These are phyloP conservation scores for Detonula confervacea DNA, from an alignment of 352 stramenopile species.

Conservation along the genomic window DNA sequence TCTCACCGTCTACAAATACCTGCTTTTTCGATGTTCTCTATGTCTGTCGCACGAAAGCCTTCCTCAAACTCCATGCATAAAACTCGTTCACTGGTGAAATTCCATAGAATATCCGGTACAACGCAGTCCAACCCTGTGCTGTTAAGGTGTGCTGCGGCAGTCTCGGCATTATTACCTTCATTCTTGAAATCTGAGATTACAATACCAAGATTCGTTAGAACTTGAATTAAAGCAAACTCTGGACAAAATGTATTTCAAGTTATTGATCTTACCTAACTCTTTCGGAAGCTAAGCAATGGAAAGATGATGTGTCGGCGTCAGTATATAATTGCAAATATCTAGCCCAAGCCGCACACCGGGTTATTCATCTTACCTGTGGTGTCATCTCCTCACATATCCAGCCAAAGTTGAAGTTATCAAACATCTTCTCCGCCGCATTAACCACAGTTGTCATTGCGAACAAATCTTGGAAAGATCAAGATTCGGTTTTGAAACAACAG, in stretches of 20 bases:
- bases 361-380: constrained; percentile 51
- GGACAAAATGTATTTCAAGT: too few species aligned
- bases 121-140: constrained; percentile 72
- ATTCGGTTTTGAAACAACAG: too few species aligned
- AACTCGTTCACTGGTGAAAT: constrained; percentile 90
- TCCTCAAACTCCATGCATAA: constrained; percentile 98
- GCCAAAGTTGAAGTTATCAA: constrained; percentile 90
- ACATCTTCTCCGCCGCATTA: constrained; percentile 73
- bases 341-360: too few species aligned
- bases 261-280: too few species aligned
- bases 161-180: constrained; percentile 87
- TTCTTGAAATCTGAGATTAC: constrained; percentile 88
- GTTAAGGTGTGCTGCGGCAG: constrained; percentile 63
- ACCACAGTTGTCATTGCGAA: constrained; percentile 81
- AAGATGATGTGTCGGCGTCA: too few species aligned
- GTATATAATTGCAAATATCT: too few species aligned
- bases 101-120: constrained; percentile 88
- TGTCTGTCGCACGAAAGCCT: constrained; percentile 92
- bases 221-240: too few species aligned
- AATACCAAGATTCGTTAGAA: too few species aligned
- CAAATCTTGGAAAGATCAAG: too few species aligned
- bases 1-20: constrained; percentile 84
- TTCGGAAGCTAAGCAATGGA: constrained; percentile 76
- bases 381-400: constrained; percentile 97
- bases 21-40: constrained; percentile 86